These are phyloP conservation scores for Claviceps fusiformis DNA, from an alignment of 2,329 filamentous ascomycete genomes.

Conservation along the genomic window DNA sequence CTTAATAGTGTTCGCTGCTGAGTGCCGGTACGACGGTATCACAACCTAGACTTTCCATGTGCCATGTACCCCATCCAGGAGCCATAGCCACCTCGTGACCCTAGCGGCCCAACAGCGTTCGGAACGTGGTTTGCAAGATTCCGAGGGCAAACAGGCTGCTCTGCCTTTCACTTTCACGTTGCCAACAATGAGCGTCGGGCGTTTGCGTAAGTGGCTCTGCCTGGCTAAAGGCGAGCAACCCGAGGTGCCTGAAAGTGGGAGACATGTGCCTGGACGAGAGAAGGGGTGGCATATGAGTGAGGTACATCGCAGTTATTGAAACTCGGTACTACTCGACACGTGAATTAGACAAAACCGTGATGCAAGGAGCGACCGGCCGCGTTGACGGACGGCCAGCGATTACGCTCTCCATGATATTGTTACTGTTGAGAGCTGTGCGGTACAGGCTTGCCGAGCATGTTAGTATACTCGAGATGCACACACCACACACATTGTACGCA, in stretches of 20 bases:
- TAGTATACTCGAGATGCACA: too few species aligned
- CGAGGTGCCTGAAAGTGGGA: not conserved
- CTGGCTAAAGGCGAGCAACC: too few species aligned
- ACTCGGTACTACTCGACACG: too few species aligned
- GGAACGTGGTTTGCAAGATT: not conserved
- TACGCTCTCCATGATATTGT: too few species aligned
- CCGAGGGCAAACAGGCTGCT: not conserved
- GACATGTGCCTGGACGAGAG: not conserved
- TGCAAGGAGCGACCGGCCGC: too few species aligned
- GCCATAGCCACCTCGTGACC: not conserved
- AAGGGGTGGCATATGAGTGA: too few species aligned
- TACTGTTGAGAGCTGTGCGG: too few species aligned
- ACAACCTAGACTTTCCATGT: slow-evolving; percentile 42
- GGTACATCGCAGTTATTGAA: too few species aligned
- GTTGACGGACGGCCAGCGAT: too few species aligned
- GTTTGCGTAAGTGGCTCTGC: not conserved
- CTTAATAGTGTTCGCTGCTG: not conserved
- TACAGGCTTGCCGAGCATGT: too few species aligned
- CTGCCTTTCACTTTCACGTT: not conserved
- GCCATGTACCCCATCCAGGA: slow-evolving; percentile 22
- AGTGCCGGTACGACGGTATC: not conserved
- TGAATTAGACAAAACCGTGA: too few species aligned
- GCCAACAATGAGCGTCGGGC: not conserved
- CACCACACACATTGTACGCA: too few species aligned
- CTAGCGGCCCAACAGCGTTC: not conserved